Base-by-base conservation (phyloP, 257 asterid species). In the Gynochthodes officinalis region DNA sequence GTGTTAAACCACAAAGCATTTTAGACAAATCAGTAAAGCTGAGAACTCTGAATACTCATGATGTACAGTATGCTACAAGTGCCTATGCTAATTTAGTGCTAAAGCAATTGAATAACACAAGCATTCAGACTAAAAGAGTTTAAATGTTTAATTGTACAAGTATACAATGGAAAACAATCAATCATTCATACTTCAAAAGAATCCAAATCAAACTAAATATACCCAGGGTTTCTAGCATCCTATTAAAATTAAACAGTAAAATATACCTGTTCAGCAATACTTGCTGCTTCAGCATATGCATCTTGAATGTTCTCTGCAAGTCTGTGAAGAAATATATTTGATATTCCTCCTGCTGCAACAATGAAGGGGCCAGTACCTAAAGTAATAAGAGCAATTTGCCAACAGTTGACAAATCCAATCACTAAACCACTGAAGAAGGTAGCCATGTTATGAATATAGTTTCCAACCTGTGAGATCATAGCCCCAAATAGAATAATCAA, bases 251-350 rank as follows among this genome's bases (percentile, higher is more conserved):
- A 73, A 42, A 77, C 71, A 58, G 37, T 37, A 57, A 59, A 64
- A 57, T 27, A 72, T 65, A 95, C 99, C 97, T 95, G 99, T 82
- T 95, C 99, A n/a, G 99, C 99, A 68, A 95, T 92, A 86, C 97
- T 92, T 69, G 99, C 99, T 35, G 99, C 99, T 86, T 95, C 99
- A 74, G 99, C 99, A 86, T 95, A 95, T 76, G 99, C 99, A 86
- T 95, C 99, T 87, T 95, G 99, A 76, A 95, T 95, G 82, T 95
- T 95, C 84, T 95, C 99, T 2, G 99, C 99, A 79, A 95, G 98
- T 80, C 99, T 86, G 69, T 95, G 99, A 84, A 95, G 86, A 81
- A 95, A 92, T 44, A 95, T 92, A 77, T 95, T 95, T 63, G 99
- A 95, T 78, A 92, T 89, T 40, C 99, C 99, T 72, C 99, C 99